phyloP scores from a whole-genome alignment of 2,329 filamentous ascomycete genomes.

The Teratosphaeriaceae sp. region DNA sequence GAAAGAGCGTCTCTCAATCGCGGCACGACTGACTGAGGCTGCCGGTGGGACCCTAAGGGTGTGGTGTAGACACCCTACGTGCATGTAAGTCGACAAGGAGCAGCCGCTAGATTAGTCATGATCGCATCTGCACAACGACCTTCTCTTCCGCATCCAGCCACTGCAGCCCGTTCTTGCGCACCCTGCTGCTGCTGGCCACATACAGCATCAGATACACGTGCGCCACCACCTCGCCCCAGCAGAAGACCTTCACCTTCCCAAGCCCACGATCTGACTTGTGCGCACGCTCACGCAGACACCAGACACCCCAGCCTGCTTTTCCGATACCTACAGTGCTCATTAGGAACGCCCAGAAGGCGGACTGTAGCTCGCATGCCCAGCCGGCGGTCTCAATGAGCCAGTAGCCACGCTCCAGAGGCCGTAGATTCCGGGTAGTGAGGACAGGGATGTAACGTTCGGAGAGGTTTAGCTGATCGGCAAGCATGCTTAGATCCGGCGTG shows the following conservation, averaged over 20 bases:
- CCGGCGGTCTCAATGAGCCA: slow-evolving; percentile 56
- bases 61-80: too few species aligned
- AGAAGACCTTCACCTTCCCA: slow-evolving; percentile 57
- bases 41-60: too few species aligned
- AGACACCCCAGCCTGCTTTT: slow-evolving; percentile 61
- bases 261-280: too few species aligned
- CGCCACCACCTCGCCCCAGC: slow-evolving; percentile 67
- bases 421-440: slow-evolving; percentile 41
- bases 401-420: slow-evolving; percentile 64
- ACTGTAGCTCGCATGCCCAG: slow-evolving; percentile 48
- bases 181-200: slow-evolving; percentile 58
- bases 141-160: slow-evolving; percentile 63
- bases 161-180: slow-evolving; percentile 50
- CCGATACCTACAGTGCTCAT: slow-evolving; percentile 53
- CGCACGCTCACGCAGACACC: slow-evolving; percentile 42
- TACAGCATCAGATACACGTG: slow-evolving; percentile 72
- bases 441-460: slow-evolving; percentile 28
- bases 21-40: too few species aligned
- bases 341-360: slow-evolving; percentile 57
- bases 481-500: slow-evolving; percentile 24
- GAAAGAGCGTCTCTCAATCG: too few species aligned
- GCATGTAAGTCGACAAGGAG: too few species aligned
- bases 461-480: slow-evolving; percentile 20
- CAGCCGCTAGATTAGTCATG: too few species aligned
- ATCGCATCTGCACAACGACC: slow-evolving; percentile 46